phyloP scores from a whole-genome alignment of 1,284 basidiomycete species.

The Sporisorium sorghi region DNA sequence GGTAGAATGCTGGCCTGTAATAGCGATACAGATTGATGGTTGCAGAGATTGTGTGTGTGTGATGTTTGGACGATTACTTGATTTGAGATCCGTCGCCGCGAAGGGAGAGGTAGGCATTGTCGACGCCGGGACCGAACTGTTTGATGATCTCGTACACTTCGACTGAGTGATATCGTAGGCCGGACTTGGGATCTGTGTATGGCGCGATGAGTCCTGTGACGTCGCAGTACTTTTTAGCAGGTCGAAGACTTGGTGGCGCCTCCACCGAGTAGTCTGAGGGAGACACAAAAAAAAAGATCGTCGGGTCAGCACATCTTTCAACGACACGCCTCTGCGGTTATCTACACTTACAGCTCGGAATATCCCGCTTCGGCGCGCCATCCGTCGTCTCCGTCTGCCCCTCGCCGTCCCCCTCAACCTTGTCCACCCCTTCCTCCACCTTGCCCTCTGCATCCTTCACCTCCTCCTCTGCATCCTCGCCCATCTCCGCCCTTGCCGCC shows the following conservation, averaged over 20 bases:
- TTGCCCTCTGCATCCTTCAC: background rate
- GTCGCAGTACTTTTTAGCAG: constrained; percentile 83
- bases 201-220: constrained; percentile 86
- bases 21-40: constrained; percentile 1
- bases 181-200: constrained; percentile 85
- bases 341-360: constrained; percentile 34
- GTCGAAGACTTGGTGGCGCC: constrained; percentile 83
- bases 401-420: constrained; percentile 1
- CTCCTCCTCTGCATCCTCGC: background rate
- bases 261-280: constrained; percentile 86
- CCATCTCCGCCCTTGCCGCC: constrained; percentile 4
- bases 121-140: constrained; percentile 72
- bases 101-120: constrained; percentile 63
- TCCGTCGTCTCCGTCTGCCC: constrained; percentile 4
- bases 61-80: constrained; percentile 23
- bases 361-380: constrained; percentile 27
- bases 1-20: constrained; percentile 11
- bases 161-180: constrained; percentile 84
- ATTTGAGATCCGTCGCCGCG: constrained; percentile 64
- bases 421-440: background rate
- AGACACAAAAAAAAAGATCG: no score
- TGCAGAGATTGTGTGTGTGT: background rate
- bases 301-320: no score
- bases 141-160: constrained; percentile 86
- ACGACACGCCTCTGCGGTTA: no score